Conservation (phyloP, 768 basidiomycete species). For the Tricholoma sp. region DNA sequence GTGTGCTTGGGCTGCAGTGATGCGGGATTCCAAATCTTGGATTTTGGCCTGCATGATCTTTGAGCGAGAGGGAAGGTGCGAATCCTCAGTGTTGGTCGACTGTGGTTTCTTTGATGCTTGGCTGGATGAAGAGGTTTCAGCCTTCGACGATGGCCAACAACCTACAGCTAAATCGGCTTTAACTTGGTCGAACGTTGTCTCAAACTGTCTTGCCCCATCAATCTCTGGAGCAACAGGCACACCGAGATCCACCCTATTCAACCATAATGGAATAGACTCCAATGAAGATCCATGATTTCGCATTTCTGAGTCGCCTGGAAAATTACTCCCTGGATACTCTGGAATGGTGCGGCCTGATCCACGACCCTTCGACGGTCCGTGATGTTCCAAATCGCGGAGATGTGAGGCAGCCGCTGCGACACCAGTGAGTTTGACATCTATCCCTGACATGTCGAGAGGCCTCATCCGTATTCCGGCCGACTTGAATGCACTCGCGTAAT, state of each 20-base stretch:
- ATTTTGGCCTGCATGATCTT: slow-evolving; percentile 59
- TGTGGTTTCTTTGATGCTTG: neutral
- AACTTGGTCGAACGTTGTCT: slow-evolving; percentile 81
- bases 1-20: slow-evolving; percentile 46
- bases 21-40: slow-evolving; percentile 54
- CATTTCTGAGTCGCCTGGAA: slow-evolving; percentile 24
- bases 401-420: slow-evolving; percentile 85
- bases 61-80: slow-evolving; percentile 46
- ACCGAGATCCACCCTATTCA: slow-evolving; percentile 31
- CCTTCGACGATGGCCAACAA: slow-evolving; percentile 24
- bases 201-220: slow-evolving; percentile 63
- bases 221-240: slow-evolving; percentile 48
- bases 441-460: slow-evolving; percentile 59
- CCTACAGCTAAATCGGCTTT: slow-evolving; percentile 71
- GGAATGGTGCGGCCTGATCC: slow-evolving; percentile 41
- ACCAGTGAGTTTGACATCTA: slow-evolving; percentile 73
- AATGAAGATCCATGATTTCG: slow-evolving; percentile 16
- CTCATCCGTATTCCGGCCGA: slow-evolving; percentile 80
- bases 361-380: slow-evolving; percentile 21
- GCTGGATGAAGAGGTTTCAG: slow-evolving; percentile 11
- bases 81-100: slow-evolving; percentile 20
- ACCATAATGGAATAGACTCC: slow-evolving; percentile 25
- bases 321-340: slow-evolving; percentile 37
- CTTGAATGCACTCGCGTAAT: slow-evolving; percentile 93
- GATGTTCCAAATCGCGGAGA: slow-evolving; percentile 58